phyloP scores from a whole-genome alignment of 1,139 yeast species.

The Hyphopichia buzzinii region DNA sequence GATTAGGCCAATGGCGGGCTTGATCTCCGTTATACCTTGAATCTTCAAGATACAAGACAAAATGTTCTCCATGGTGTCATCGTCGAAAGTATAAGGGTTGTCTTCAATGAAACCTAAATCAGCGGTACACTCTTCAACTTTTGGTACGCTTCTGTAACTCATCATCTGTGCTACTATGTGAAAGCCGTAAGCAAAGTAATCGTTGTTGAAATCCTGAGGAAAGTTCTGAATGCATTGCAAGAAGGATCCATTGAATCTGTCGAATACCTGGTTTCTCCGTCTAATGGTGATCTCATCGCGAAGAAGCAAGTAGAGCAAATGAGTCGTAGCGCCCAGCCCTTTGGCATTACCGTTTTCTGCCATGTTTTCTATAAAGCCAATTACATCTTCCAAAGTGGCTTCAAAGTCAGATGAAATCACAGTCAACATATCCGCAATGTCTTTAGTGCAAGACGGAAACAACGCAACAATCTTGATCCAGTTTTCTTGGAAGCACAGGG shows the following conservation, averaged over 20 bases:
- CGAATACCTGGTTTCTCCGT: conserved; percentile 12
- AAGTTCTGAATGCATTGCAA: conserved; percentile 26
- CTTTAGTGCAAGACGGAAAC: conserved; percentile 1
- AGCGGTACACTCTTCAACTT: conserved; percentile 11
- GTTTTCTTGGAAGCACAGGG: conserved; percentile 3
- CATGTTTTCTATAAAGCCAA: background rate
- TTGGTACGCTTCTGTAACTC: conserved; percentile 44
- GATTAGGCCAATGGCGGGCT: conserved; percentile 50
- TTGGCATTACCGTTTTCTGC: conserved; percentile 8
- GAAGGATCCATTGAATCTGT: conserved; percentile 38
- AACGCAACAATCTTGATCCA: conserved; percentile 4
- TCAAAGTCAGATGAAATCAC: conserved; percentile 2
- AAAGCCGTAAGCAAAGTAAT: conserved; percentile 53
- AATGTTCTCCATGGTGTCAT: conserved; percentile 28
- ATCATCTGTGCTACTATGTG: conserved; percentile 49
- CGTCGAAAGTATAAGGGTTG: conserved; percentile 20
- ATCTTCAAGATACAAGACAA: conserved; percentile 43
- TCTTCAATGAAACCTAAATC: background rate
- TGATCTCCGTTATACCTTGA: conserved; percentile 37
- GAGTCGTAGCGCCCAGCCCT: conserved; percentile 32
- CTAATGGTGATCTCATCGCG: conserved; percentile 20
- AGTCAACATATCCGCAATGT: conserved; percentile 3
- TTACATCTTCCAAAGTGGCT: conserved; percentile 3
- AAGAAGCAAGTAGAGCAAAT: conserved; percentile 47
- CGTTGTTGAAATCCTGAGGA: conserved; percentile 33